These are phyloP conservation scores for Ustilago sp. DNA, from an alignment of 1,284 basidiomycete species.

Conservation along the genomic window DNA sequence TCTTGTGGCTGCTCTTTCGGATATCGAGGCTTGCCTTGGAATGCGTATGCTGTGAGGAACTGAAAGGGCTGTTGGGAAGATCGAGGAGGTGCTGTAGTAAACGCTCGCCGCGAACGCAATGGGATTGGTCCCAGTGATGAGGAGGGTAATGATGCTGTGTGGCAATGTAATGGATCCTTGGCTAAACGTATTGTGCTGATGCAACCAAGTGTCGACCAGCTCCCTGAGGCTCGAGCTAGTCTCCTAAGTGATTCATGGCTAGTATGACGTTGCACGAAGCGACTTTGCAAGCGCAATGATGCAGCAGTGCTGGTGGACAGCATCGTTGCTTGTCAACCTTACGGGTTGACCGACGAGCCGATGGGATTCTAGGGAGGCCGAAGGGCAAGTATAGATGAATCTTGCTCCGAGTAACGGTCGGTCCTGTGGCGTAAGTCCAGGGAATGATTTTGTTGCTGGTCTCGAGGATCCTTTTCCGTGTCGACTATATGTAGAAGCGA, in stretches of 20 bases:
- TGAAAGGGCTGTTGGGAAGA: slow-evolving; percentile 72
- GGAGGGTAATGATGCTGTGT: not conserved
- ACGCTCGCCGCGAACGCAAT: slow-evolving; percentile 13
- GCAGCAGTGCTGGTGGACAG: slow-evolving; percentile 10
- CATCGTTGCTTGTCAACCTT: slow-evolving; percentile 11
- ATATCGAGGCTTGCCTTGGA: slow-evolving; percentile 78
- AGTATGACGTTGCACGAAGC: slow-evolving; percentile 8
- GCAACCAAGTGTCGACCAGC: not conserved
- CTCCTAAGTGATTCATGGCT: not conserved
- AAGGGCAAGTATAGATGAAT: not conserved
- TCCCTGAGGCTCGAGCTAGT: not conserved
- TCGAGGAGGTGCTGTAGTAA: slow-evolving; percentile 26
- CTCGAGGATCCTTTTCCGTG: not conserved
- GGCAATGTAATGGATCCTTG: not conserved
- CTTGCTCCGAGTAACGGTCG: no score
- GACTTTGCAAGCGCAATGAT: slow-evolving; percentile 18
- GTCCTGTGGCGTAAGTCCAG: no score
- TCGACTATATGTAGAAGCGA: not conserved
- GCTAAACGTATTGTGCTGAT: slow-evolving; percentile 10
- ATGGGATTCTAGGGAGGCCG: not conserved
- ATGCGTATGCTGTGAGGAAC: slow-evolving; percentile 81
- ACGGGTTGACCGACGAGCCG: not conserved
- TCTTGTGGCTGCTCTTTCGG: slow-evolving; percentile 38
- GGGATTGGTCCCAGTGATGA: slow-evolving; percentile 1
- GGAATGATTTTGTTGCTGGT: not conserved